These are phyloP conservation scores for grape (Vitis vinifera) DNA, from an alignment of 164 flowering plant genomes.

Conservation along the genomic window ASM3070453v1 NC_081821.1:18368001-18368500, in stretches of 20 bases:
- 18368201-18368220: slow-evolving; percentile 49
- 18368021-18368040: neutral
- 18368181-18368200: slow-evolving; percentile 27
- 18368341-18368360: no score
- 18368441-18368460: no score
- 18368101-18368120: neutral
- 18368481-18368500: no score
- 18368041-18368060: neutral
- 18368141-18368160: neutral
- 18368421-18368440: no score
- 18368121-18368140: neutral
- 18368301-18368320: no score
- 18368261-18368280: no score
- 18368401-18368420: no score
- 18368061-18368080: neutral
- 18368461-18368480: no score
- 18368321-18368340: no score
- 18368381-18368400: no score
- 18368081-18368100: neutral
- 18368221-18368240: slow-evolving; percentile 33
- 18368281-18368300: no score
- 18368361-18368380: no score
- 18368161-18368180: slow-evolving; percentile 8
- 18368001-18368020: neutral
- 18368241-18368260: neutral